These are phyloP conservation scores for Russula earlei DNA, from an alignment of 768 basidiomycete species.

Conservation along the genomic window DNA sequence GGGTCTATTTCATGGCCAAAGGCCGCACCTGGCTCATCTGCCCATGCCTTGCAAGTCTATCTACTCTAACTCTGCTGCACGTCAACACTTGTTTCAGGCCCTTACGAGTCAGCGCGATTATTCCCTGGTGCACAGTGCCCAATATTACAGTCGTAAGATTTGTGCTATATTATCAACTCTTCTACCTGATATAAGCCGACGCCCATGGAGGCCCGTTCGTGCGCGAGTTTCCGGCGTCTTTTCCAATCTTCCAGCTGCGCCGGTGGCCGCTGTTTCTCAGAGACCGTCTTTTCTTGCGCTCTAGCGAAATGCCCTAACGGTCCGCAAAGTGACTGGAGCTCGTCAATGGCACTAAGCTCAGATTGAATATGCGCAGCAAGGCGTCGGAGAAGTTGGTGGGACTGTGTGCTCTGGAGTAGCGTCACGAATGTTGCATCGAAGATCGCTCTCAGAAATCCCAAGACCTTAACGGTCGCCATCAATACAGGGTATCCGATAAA, in stretches of 20 bases:
- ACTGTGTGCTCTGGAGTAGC: constrained; percentile 53
- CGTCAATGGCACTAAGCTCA: constrained; percentile 42
- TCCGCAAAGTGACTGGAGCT: constrained; percentile 48
- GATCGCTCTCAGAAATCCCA: constrained; percentile 51
- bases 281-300: constrained; percentile 40
- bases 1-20: no score
- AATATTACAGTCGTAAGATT: constrained; percentile 2
- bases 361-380: constrained; percentile 45
- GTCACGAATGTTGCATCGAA: constrained; percentile 66
- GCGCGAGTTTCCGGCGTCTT: constrained; percentile 38
- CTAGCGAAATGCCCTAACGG: constrained; percentile 53
- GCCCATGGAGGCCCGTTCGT: constrained; percentile 41
- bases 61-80: no score
- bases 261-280: constrained; percentile 28
- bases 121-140: no score
- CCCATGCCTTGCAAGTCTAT: no score
- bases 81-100: no score
- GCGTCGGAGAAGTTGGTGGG: constrained; percentile 42
- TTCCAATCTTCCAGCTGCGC: constrained; percentile 26
- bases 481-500: constrained; percentile 8
- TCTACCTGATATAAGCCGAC: constrained; percentile 67
- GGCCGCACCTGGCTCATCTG: no score
- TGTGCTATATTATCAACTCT: constrained; percentile 53
- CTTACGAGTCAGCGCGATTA: no score
- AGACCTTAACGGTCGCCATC: constrained; percentile 33